phyloP scores from a whole-genome alignment of 306 rosid species.

The Ormosia emarginata region DNA sequence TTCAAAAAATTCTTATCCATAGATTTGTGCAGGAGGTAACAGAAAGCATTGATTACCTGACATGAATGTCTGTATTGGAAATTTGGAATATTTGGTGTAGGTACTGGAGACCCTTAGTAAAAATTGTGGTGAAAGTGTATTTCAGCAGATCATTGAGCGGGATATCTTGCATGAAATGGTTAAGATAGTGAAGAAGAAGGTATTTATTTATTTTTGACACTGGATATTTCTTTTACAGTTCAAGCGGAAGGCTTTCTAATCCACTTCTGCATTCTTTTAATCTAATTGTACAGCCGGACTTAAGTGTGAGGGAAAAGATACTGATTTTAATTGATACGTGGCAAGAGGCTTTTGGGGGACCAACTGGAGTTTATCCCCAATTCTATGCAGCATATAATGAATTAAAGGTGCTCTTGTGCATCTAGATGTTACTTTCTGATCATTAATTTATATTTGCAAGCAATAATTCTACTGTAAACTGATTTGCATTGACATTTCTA shows the following conservation, averaged over 20 bases:
- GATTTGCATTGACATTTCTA: conserved; percentile 2
- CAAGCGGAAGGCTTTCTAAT: conserved; percentile 22
- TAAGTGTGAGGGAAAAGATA: conserved; percentile 90
- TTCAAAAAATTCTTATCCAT: background rate
- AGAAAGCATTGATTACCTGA: conserved; percentile 15
- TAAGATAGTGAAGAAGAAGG: conserved; percentile 97
- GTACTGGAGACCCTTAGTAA: conserved; percentile 91
- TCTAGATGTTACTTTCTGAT: conserved; percentile 6
- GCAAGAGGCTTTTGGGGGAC: conserved; percentile 98
- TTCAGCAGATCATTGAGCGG: conserved; percentile 82
- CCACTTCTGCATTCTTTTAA: conserved; percentile 20
- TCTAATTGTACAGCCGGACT: conserved; percentile 77
- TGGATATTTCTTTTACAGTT: conserved; percentile 8
- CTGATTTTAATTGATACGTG: conserved; percentile 77
- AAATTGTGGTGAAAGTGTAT: conserved; percentile 87
- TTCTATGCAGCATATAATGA: conserved; percentile 86
- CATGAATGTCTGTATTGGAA: conserved; percentile 8
- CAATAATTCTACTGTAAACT: background rate
- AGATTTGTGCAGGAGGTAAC: background rate
- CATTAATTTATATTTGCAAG: conserved; percentile 1
- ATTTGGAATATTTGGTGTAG: conserved; percentile 37
- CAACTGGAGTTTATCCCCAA: conserved; percentile 78
- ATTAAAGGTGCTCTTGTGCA: conserved; percentile 49
- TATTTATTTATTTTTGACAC: conserved; percentile 24
- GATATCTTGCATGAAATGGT: conserved; percentile 95